Base-by-base conservation (phyloP, 2,329 filamentous ascomycete genomes). In the Aspergillus aculeatus region DNA sequence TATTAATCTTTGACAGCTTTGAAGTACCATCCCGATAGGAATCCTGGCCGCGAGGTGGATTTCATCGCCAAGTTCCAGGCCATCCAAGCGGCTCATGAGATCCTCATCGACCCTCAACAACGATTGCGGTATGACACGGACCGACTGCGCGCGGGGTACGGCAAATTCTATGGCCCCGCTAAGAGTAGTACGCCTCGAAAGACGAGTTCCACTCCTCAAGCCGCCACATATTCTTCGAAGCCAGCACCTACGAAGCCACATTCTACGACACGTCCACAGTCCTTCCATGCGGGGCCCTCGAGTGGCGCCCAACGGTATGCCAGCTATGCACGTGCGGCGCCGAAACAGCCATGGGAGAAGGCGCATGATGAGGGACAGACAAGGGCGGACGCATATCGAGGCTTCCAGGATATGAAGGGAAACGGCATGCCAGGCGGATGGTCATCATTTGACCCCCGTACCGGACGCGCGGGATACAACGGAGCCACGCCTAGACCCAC, bases 11-110 rank as follows among this genome's bases (percentile, higher is more conserved):
- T 31, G 38, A 47, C 58, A 92, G 92, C 92, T 51, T 81, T 96
- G 50, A 90, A 90, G 74, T 96, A 90, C 70, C 92, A 96, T 71
- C 92, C 92, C 7, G 92, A 96, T 73, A 89, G 92, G 61, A 96
- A 96, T 71, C 91, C 89, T 11, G 92, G 92, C 54, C 86, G 85
- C 70, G 92, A 96, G 76, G 78, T 85, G 59, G 91, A 94, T 70
- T 89, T 89, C 71, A 91, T 90, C 65, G 82, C 89, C 32, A 90
- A 91, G 70, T 96, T 96, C 70, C 90, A 96, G 74, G 85, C 88
- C 53, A 96, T 96, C 52, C 91, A 96, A 75, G 86, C 89, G 4
- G 92, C 92, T 23, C 88, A 96, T 71, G 92, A 96, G 73, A 82
- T 96, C 56, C 79, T 91, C 50, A 83, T 80, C 64, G 86, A 89